These are phyloP conservation scores for Bipolaris gigantea DNA, from an alignment of 2,329 filamentous ascomycete genomes.

Conservation along the genomic window DNA sequence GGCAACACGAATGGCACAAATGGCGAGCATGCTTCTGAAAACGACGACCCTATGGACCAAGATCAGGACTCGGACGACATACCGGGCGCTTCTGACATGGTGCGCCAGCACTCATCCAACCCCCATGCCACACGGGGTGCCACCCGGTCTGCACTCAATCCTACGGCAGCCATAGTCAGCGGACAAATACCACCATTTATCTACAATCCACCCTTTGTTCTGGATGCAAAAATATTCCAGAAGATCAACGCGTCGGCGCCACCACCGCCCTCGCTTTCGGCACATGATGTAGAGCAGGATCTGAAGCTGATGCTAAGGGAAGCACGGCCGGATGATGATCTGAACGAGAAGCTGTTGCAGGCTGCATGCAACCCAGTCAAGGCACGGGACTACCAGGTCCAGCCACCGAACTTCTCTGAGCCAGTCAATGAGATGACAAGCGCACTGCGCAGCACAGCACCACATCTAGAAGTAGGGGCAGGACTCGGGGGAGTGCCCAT, in stretches of 20 bases:
- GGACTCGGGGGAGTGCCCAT: conserved; percentile 43
- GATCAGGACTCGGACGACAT: conserved; percentile 46
- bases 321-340: conserved; percentile 42
- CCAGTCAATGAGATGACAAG: conserved; percentile 40
- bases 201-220: conserved; percentile 47
- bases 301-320: conserved; percentile 52
- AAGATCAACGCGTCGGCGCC: conserved; percentile 54
- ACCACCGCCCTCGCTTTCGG: conserved; percentile 47
- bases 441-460: conserved; percentile 32
- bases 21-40: conserved; percentile 41
- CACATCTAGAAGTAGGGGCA: conserved; percentile 38
- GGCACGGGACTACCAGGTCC: conserved; percentile 40
- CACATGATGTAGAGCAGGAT: conserved; percentile 53
- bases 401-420: conserved; percentile 37
- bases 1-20: conserved; percentile 39
- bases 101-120: conserved; percentile 61
- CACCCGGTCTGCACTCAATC: conserved; percentile 58
- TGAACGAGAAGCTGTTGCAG: conserved; percentile 45
- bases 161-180: conserved; percentile 51
- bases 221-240: conserved; percentile 50
- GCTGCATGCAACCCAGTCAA: conserved; percentile 40
- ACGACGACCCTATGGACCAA: conserved; percentile 43
- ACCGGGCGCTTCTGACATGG: conserved; percentile 59
- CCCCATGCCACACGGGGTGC: conserved; percentile 57
- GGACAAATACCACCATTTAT: conserved; percentile 48